Evolutionary conservation across 75 land plant genomes (phyloP).

Genomic region (Isoetes taiwanensis): DNA sequence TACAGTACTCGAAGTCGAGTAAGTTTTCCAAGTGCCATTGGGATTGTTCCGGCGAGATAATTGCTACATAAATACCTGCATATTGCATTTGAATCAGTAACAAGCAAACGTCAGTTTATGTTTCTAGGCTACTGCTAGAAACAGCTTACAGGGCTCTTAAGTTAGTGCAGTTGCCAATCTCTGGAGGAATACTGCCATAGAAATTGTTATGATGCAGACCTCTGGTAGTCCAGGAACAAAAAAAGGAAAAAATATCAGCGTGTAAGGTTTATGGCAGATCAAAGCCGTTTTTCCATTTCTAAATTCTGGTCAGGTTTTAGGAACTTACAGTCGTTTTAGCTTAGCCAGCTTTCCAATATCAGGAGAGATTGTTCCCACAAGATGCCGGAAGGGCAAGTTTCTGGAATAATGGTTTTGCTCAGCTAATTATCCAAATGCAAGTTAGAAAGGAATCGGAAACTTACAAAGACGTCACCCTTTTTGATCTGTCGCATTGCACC

Average conservation of each 20-base stretch:
- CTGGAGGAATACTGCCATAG: constrained; percentile 50
- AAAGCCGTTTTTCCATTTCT: neutral
- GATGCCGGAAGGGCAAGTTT: constrained; percentile 49
- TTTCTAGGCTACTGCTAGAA: neutral
- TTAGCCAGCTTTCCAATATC: constrained; percentile 69
- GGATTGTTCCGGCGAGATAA: constrained; percentile 17
- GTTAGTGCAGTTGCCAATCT: constrained; percentile 44
- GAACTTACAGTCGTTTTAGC: constrained; percentile 50
- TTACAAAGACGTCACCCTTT: constrained; percentile 39
- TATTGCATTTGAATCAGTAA: neutral
- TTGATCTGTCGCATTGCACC: constrained; percentile 3
- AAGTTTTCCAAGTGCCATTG: constrained; percentile 15
- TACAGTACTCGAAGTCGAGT: constrained; percentile 3
- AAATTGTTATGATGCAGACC: constrained; percentile 68
- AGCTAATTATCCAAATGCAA: neutral
- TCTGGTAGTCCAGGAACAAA: constrained; percentile 19
- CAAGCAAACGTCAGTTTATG: neutral
- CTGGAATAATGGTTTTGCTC: constrained; percentile 16
- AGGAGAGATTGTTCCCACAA: constrained; percentile 67
- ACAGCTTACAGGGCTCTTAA: constrained; percentile 59
- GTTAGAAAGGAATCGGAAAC: constrained; percentile 9
- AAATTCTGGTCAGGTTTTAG: neutral
- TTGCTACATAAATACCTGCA: constrained; percentile 14
- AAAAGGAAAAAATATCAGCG: neutral
- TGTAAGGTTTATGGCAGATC: neutral